phyloP scores from a whole-genome alignment of 1,139 yeast genomes.

The Kodamaea suecica region DNA sequence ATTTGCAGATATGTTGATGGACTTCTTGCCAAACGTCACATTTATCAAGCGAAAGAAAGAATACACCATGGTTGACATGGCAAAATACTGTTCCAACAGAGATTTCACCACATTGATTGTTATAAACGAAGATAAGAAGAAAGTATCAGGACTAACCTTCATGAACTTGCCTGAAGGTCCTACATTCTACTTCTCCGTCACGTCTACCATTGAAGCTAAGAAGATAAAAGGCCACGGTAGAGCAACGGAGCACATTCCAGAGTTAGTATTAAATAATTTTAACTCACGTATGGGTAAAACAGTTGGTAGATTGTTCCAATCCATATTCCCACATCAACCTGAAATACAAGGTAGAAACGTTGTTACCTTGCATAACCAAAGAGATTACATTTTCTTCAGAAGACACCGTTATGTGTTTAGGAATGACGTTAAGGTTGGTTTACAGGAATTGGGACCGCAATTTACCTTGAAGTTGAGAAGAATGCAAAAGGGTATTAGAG shows the following conservation, averaged over 20 bases:
- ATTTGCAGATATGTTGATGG: constrained; percentile 83
- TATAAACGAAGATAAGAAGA: constrained; percentile 89
- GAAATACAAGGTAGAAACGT: constrained; percentile 95
- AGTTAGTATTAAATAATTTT: constrained; percentile 85
- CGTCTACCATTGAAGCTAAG: constrained; percentile 76
- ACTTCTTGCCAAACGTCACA: constrained; percentile 78
- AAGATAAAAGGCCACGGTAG: constrained; percentile 84
- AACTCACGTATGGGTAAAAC: constrained; percentile 89
- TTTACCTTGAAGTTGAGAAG: constrained; percentile 86
- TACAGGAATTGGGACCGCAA: constrained; percentile 96
- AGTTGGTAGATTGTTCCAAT: constrained; percentile 86
- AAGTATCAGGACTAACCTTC: constrained; percentile 86
- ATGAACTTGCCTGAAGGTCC: constrained; percentile 95
- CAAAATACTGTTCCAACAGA: constrained; percentile 73
- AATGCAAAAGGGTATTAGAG: constrained; percentile 85
- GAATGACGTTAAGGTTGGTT: constrained; percentile 87
- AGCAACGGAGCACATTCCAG: constrained; percentile 89
- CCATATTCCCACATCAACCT: constrained; percentile 88
- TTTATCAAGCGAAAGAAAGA: constrained; percentile 86
- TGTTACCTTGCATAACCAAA: constrained; percentile 89
- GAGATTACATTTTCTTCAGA: constrained; percentile 92
- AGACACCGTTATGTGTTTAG: constrained; percentile 89
- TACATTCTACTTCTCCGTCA: constrained; percentile 81
- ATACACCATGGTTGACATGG: constrained; percentile 81
- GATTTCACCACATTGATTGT: constrained; percentile 85